Percentiles rank a stretch among this genome's conserved stretches.
Evolutionary conservation across 176 grass and related monocot species (phyloP).

Genomic region (Oryza brachyantha): DNA sequence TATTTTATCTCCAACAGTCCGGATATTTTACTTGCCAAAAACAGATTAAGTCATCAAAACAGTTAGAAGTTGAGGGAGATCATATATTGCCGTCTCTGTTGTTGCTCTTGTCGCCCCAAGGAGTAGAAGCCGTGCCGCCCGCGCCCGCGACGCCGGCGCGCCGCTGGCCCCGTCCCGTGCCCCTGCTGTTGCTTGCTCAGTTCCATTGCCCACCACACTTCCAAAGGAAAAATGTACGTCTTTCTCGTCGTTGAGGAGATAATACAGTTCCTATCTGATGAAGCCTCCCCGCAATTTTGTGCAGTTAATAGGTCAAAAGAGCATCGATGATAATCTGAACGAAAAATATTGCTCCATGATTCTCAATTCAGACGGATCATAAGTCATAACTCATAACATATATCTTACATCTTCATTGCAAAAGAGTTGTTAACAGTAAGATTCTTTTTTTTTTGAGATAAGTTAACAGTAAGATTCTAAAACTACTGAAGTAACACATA

Average conservation of each 20-base stretch:
- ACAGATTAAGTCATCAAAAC: too few species aligned
- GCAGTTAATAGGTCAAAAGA: constrained; percentile 10
- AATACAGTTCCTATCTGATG: constrained; percentile 62
- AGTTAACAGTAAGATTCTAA: not conserved
- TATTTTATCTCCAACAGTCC: too few species aligned
- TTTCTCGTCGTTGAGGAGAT: constrained; percentile 72
- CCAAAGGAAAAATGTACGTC: constrained; percentile 69
- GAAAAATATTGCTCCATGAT: not conserved
- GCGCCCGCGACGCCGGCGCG: too few species aligned
- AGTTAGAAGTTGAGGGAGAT: too few species aligned
- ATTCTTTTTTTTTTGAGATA: too few species aligned
- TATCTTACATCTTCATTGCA: not conserved
- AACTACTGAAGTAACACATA: not conserved
- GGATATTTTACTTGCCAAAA: too few species aligned
- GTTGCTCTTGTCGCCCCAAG: too few species aligned
- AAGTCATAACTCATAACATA: not conserved
- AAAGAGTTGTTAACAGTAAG: too few species aligned
- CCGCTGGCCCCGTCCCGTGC: too few species aligned
- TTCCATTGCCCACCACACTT: constrained; percentile 54
- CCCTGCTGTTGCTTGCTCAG: constrained; percentile 43
- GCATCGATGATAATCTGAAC: not conserved
- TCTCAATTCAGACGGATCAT: not conserved
- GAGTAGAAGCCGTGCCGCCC: too few species aligned
- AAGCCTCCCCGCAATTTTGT: constrained; percentile 48
- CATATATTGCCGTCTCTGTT: too few species aligned